Conservation (phyloP, 257 asterid genomes). For the Thymus mandschuricus region DNA sequence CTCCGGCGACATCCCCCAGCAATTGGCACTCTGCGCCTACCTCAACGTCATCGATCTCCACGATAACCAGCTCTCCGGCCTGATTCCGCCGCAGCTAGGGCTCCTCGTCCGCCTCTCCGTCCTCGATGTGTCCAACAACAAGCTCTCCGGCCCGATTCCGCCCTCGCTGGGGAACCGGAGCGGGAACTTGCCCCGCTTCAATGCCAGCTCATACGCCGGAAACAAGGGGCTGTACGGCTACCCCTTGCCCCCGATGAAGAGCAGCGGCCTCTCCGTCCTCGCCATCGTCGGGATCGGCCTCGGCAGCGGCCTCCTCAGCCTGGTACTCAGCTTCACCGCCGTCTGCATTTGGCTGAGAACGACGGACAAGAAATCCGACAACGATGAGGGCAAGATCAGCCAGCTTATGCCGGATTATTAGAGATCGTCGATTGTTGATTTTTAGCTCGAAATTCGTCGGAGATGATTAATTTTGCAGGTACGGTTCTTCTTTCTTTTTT, state of each 20-base stretch:
- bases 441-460: neutral
- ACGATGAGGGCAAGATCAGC: slow-evolving; percentile 73
- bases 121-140: slow-evolving; percentile 77
- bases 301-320: slow-evolving; percentile 85
- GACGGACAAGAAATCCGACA: slow-evolving; percentile 62
- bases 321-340: slow-evolving; percentile 82
- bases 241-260: slow-evolving; percentile 77
- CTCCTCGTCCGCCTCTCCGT: slow-evolving; percentile 66
- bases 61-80: slow-evolving; percentile 67
- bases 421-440: neutral
- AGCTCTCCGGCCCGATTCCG: slow-evolving; percentile 79
- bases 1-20: slow-evolving; percentile 68
- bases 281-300: slow-evolving; percentile 94
- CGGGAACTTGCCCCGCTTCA: slow-evolving; percentile 73
- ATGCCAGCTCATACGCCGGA: slow-evolving; percentile 75
- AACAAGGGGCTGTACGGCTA: slow-evolving; percentile 84
- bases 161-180: slow-evolving; percentile 69
- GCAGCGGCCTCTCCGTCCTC: slow-evolving; percentile 60
- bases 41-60: slow-evolving; percentile 91
- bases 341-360: slow-evolving; percentile 90
- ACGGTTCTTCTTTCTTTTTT: neutral
- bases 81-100: slow-evolving; percentile 82
- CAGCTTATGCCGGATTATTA: slow-evolving; percentile 91
- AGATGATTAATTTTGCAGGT: slow-evolving; percentile 41
- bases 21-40: slow-evolving; percentile 79